Conservation (phyloP, 2,329 filamentous ascomycete species). For the Phoma sp. region DNA sequence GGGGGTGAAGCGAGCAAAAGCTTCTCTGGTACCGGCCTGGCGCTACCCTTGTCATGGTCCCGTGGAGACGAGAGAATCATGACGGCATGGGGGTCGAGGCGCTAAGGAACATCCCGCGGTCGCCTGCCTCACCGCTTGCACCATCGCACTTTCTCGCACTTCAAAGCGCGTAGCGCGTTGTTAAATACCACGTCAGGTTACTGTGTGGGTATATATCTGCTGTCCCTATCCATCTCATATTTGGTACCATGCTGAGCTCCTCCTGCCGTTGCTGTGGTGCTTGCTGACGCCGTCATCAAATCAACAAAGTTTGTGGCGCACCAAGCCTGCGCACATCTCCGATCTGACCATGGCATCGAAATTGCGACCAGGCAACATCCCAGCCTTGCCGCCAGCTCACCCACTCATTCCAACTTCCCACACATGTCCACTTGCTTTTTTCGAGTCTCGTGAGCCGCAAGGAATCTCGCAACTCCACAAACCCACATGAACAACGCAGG, state of each 20-base stretch:
- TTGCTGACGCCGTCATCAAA: neutral
- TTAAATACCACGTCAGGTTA: too few relatives aligned
- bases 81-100: constrained; percentile 18
- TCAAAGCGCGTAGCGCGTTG: constrained; percentile 7
- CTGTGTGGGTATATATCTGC: too few relatives aligned
- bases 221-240: too few relatives aligned
- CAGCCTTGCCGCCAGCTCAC: constrained; percentile 10
- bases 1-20: constrained; percentile 19
- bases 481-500: constrained; percentile 10
- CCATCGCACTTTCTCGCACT: neutral
- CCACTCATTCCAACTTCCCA: constrained; percentile 11
- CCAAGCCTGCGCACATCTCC: constrained; percentile 14
- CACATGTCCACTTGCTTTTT: constrained; percentile 8
- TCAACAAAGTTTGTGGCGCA: constrained; percentile 15
- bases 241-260: neutral
- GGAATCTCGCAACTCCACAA: constrained; percentile 1
- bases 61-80: constrained; percentile 16
- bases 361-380: constrained; percentile 12
- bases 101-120: constrained; percentile 11
- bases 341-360: constrained; percentile 10
- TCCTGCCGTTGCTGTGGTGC: constrained; percentile 10
- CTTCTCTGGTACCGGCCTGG: constrained; percentile 18
- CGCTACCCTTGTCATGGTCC: constrained; percentile 13
- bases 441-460: constrained; percentile 12
- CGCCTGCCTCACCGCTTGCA: constrained; percentile 11